Evolutionary conservation across 2,329 filamentous ascomycete genomes (phyloP), one percentile per base, ranked within the genome.

Genomic region (Botryotinia narcissicola): DNA sequence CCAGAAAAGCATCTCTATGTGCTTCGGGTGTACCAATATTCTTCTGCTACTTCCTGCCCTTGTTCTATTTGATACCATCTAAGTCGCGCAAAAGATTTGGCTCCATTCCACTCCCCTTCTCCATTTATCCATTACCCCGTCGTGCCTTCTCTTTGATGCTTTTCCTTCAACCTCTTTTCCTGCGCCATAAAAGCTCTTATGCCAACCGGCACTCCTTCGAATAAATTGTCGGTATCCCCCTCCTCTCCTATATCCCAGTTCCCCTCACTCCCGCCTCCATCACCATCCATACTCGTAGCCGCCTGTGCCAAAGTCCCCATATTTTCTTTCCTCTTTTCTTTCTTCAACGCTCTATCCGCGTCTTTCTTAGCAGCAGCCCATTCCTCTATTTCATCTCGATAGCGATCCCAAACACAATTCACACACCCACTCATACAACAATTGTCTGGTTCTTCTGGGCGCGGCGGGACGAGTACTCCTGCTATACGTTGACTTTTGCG

Each of bases 341-440:
- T 78, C 77, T 73, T 76, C 78, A 51, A 73, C 75, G 35, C 78
- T 75, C 35, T 76, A 75, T 51, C 80, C 61, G 59, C 68, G 29
- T 73, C 75, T 76, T 80, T 80, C 51, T 87, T 88, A 74, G 90
- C 87, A 22, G 85, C 84, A 6, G 91, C 92, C 93, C 94, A 98
- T 73, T 93, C 92, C 82, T 98, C 95, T 83, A 98, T 87, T 70
- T 98, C 96, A 77, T 99, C 95, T 14, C 95, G 88, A 82, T 91
- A 98, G 71, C 90, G 86, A 79, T 98, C 95, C 95, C 95, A 98
- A 4, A 98, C 96, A 82, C 96, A 99, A 82, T 98, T 95, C 67
- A 97, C 95, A 81, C 96, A 99, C 4, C 96, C 96, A 80, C 93
- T 96, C 96, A 99, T 99, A 83, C 96, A 99, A 87, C 96, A 99